Conservation (phyloP, 345 rosid species). For the Hirschfeldia incana region DNA sequence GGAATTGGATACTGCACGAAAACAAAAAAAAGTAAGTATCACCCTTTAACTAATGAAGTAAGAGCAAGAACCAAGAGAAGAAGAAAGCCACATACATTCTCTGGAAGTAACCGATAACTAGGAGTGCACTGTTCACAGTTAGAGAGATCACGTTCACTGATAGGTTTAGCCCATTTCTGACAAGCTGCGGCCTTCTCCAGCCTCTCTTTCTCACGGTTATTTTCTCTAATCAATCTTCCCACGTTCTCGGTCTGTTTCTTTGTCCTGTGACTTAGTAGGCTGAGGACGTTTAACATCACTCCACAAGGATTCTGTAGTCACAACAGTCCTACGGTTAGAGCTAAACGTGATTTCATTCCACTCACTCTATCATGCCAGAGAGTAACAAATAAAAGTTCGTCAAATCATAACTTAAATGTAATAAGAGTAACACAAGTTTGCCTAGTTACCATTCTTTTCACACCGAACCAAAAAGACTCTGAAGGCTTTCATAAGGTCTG, state of each 20-base stretch:
- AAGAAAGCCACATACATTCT: conserved; percentile 53
- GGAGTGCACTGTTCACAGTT: conserved; percentile 97
- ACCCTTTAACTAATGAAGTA: conserved; percentile 20
- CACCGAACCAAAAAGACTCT: conserved; percentile 78
- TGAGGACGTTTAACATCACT: conserved; percentile 65
- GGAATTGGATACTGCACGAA: conserved; percentile 80
- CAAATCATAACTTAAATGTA: conserved; percentile 9
- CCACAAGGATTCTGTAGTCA: conserved; percentile 57
- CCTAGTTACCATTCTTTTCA: conserved; percentile 72
- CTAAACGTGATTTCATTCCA: background rate
- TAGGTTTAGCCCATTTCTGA: conserved; percentile 79
- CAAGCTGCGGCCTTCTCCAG: conserved; percentile 73
- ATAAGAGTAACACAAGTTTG: conserved; percentile 24
- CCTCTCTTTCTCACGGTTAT: conserved; percentile 81
- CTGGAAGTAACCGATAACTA: conserved; percentile 94
- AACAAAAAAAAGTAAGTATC: conserved; percentile 6
- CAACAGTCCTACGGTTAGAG: conserved; percentile 23
- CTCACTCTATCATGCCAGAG: conserved; percentile 48
- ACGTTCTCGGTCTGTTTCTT: conserved; percentile 65
- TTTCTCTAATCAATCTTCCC: conserved; percentile 72
- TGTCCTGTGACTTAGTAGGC: conserved; percentile 70
- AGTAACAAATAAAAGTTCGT: conserved; percentile 41
- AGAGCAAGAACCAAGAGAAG: conserved; percentile 1
- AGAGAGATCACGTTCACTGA: conserved; percentile 90
- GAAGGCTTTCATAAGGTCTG: conserved; percentile 86